Evolutionary conservation across 2,329 filamentous ascomycete genomes (phyloP).

Genomic region (Colletotrichum higginsianum): DNA sequence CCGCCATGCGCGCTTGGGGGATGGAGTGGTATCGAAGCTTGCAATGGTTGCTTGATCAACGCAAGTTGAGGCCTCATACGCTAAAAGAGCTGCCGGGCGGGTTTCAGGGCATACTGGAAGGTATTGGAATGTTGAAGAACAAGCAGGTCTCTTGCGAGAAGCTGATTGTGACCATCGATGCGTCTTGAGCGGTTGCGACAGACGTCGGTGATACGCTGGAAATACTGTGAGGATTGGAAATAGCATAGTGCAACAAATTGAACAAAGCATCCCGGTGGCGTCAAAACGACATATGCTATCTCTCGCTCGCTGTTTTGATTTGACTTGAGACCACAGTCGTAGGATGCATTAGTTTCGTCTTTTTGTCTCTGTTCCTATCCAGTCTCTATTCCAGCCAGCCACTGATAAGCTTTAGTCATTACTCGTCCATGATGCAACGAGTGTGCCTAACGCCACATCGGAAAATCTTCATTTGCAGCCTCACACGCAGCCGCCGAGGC

Average conservation of each 20-base stretch:
- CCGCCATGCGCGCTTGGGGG: background rate
- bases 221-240: background rate
- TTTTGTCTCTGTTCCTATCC: no score
- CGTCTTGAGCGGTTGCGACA: background rate
- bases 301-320: no score
- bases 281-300: no score
- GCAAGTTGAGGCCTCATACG: conserved; percentile 4
- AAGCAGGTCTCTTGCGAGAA: conserved; percentile 18
- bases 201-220: background rate
- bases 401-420: no score
- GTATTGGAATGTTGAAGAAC: conserved; percentile 6
- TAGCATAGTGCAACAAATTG: background rate
- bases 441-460: background rate
- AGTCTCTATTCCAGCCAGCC: no score
- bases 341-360: no score
- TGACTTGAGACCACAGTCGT: no score
- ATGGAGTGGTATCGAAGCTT: background rate
- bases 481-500: background rate
- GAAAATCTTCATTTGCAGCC: background rate
- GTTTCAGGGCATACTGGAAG: conserved; percentile 1
- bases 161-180: background rate
- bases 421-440: no score
- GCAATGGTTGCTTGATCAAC: background rate
- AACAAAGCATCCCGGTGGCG: background rate
- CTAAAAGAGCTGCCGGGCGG: background rate